Base-by-base conservation (phyloP, 192 early-diverging fungal species). In the Diversispora eburnea region DNA sequence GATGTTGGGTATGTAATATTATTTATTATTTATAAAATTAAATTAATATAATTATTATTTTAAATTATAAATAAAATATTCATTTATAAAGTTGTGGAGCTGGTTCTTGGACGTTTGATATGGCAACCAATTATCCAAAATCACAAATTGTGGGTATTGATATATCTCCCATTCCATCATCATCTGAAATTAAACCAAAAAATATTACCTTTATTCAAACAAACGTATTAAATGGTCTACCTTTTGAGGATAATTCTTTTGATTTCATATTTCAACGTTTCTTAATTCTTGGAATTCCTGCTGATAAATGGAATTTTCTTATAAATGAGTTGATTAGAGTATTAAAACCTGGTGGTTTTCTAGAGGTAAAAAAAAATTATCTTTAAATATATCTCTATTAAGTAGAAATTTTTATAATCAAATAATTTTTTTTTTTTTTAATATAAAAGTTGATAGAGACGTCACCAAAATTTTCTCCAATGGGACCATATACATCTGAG, bases 261-360 rank as follows among this genome's bases (percentile, higher is more conserved):
- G 79, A 83, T 61, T 83, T 78, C 57, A 74, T 83, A 17, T 75
- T 73, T 56, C 74, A 77, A 17, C 70, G 81, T 25, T 79, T 78
- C 54, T 71, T 83, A 33, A 73, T 73, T 60, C 42, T 74, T 5
- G 74, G 73, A 3, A 52, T 83, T 15, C 76, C 78, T 0, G 58
- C 72, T 6, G 72, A 80, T 43, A 69, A 80, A 8, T 80, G 81
- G 78, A 72, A 65, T 0, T 48, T 78, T 39, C 46, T 68, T 47
- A 51, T 68, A 3, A 20, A 19, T 3, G 80, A 81, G 15, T 45
- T 81, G 42, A 57, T 49, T 6, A 74, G 80, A 10, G 77, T 81
- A 3, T 71, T 78, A 75, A 81, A 81, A 51, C 75, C 80, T 20
- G 80, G 80, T 12, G 80, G 72, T 0, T 81, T 72, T 73, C 71